Base-by-base conservation (phyloP, 371 early-diverging fungal species). In the Zopfochytrium polystomum region DNA sequence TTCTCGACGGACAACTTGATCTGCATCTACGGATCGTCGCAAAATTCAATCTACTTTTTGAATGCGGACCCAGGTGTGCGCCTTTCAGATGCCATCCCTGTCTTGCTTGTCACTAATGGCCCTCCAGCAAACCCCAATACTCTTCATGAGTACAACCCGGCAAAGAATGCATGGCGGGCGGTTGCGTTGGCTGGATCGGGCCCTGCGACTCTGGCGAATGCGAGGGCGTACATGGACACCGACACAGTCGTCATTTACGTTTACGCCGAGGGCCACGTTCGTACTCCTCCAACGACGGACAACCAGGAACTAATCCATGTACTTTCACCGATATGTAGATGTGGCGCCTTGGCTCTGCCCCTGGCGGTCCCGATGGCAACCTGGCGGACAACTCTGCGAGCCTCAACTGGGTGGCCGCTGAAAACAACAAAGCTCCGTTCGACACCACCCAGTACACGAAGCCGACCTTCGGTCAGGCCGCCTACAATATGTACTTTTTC, bases 161-260 rank as follows among this genome's bases (percentile, higher is more conserved):
- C 29, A 27, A 35, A 30, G 5, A 48, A 52, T 11, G 18, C 22
- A 4, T 60, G 60, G 60, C 5, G 50, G 6, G 38, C 27, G 26
- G 45, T 60, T 38, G 43, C n/a, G 11, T 52, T 52, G 23, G 52
- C 32, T 1, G 60, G 60, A 0, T 13, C 31, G 9, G 22, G 22
- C 1, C 60, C 60, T 3, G 25, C 50, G 22, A 15, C n/a, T n/a
- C n/a, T 22, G 18, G 60, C n/a, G 18, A 52, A 6, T 7, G 50
- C 52, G 1, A 38, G 33, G 31, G 51, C 60, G 13, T 23, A 52
- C 29, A 60, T 60, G 7, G 60, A 60, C 43, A 35, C n/a, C 30
- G 60, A 60, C 43, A 60, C 60, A 2, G 38, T 50, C 11, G 60
- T 60, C n/a, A 60, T 60, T 20, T 60, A 60, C 52, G 60, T 45